Evolutionary conservation across 768 basidiomycete genomes (phyloP).

Genomic region (Suillus spraguei): DNA sequence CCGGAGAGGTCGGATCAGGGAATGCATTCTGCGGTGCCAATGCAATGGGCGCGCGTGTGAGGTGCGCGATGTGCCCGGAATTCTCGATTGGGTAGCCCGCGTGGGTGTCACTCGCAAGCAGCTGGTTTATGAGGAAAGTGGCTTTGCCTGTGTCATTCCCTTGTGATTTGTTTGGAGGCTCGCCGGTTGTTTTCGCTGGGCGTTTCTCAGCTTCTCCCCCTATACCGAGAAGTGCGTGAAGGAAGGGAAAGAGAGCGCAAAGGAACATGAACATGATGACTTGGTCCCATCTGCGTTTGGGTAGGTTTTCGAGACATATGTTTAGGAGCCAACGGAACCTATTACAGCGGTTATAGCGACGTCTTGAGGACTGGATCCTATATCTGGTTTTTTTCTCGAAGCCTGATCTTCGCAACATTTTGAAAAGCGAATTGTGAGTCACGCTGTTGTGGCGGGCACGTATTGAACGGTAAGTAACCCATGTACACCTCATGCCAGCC

Average conservation of each 20-base stretch:
- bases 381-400: neutral
- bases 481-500: neutral
- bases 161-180: constrained; percentile 4
- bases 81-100: constrained; percentile 23
- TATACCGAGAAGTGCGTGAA: constrained; percentile 30
- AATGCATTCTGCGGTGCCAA: constrained; percentile 24
- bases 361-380: neutral
- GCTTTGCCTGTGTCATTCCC: neutral
- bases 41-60: constrained; percentile 10
- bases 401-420: neutral
- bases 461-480: neutral
- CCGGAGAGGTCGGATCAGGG: constrained; percentile 23
- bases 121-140: constrained; percentile 2
- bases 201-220: constrained; percentile 7
- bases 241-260: constrained; percentile 27
- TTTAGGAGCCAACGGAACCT: neutral
- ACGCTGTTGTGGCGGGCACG: neutral
- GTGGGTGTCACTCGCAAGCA: constrained; percentile 9
- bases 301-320: constrained; percentile 9
- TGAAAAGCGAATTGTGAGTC: neutral
- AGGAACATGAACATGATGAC: constrained; percentile 26
- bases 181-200: constrained; percentile 5
- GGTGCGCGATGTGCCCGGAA: constrained; percentile 20
- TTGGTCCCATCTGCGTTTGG: constrained; percentile 24
- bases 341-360: neutral